phyloP scores from a whole-genome alignment of 164 flowering plant species.

The Hamamelis virginiana region DNA sequence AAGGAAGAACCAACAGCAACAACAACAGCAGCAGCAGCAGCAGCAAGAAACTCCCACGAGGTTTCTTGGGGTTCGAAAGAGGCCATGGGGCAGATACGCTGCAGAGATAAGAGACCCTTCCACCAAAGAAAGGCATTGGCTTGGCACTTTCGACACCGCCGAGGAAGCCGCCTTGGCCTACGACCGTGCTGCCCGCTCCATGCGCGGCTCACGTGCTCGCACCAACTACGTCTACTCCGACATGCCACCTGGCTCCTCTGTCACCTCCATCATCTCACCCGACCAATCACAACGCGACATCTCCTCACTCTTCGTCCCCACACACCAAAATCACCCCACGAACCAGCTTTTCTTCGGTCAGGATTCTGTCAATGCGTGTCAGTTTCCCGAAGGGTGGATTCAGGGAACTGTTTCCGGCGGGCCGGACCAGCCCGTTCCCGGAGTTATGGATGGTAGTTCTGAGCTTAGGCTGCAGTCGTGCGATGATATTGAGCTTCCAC shows the following conservation, averaged over 20 bases:
- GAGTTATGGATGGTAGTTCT: neutral
- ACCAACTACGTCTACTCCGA: constrained; percentile 47
- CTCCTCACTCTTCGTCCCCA: constrained; percentile 21
- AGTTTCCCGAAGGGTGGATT: too few species aligned
- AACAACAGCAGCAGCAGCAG: constrained; percentile 15
- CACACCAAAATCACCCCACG: neutral
- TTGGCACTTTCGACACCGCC: constrained; percentile 38
- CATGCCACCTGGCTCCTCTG: constrained; percentile 35
- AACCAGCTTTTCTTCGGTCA: constrained; percentile 13
- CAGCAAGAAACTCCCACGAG: neutral
- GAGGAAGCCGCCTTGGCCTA: constrained; percentile 41
- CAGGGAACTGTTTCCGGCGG: constrained; percentile 2
- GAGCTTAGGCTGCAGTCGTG: neutral
- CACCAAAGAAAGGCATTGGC: constrained; percentile 44
- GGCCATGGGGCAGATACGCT: constrained; percentile 40
- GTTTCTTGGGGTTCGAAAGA: constrained; percentile 29
- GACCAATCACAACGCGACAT: constrained; percentile 26
- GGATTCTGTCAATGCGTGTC: constrained; percentile 5
- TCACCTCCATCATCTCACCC: constrained; percentile 40
- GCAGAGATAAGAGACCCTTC: constrained; percentile 39
- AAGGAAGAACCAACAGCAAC: constrained; percentile 20
- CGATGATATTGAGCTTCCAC: constrained; percentile 33
- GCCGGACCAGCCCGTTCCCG: constrained; percentile 6
- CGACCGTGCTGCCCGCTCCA: constrained; percentile 41
- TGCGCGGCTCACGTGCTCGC: constrained; percentile 40